These are phyloP conservation scores for Entomortierella parvispora DNA, from an alignment of 192 early-diverging fungal genomes.

Conservation along the genomic window DNA sequence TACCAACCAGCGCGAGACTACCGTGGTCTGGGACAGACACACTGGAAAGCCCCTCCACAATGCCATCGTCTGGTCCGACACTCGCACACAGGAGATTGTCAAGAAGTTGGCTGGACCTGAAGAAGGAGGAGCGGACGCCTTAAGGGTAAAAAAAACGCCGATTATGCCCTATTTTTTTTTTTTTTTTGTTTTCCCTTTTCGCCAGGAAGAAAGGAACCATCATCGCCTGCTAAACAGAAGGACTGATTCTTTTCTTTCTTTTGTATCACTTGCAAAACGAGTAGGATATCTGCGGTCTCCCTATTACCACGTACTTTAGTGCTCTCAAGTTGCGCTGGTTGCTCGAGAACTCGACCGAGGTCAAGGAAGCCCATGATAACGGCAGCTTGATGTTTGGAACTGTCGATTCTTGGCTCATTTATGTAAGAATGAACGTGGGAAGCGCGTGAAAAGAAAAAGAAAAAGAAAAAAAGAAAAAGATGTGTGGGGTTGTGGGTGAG, in stretches of 20 bases:
- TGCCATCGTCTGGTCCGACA: constrained; percentile 94
- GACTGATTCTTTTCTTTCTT: too few species aligned
- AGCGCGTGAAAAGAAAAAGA: too few species aligned
- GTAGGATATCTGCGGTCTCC: constrained; percentile 80
- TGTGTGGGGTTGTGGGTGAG: too few species aligned
- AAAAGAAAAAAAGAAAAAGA: too few species aligned
- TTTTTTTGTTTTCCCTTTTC: too few species aligned
- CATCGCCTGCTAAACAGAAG: too few species aligned
- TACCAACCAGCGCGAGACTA: constrained; percentile 96
- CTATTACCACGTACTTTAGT: constrained; percentile 92
- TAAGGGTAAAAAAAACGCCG: constrained; percentile 19
- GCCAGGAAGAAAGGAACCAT: too few species aligned
- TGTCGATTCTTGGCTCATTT: constrained; percentile 94
- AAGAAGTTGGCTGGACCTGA: constrained; percentile 61
- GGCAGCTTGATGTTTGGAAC: constrained; percentile 86
- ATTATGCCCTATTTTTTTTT: not conserved
- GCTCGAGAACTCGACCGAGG: constrained; percentile 80
- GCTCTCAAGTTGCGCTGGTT: constrained; percentile 94
- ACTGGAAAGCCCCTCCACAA: constrained; percentile 84
- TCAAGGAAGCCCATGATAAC: constrained; percentile 78
- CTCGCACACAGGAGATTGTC: constrained; percentile 83
- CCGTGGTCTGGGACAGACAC: constrained; percentile 86
- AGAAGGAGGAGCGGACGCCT: constrained; percentile 45
- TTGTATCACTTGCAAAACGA: too few species aligned
- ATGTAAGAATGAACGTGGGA: constrained; percentile 64